Evolutionary conservation across 2,329 filamentous ascomycete species (phyloP), one percentile per base, ranked within the genome.

Genomic region (Aureobasidium sp.): DNA sequence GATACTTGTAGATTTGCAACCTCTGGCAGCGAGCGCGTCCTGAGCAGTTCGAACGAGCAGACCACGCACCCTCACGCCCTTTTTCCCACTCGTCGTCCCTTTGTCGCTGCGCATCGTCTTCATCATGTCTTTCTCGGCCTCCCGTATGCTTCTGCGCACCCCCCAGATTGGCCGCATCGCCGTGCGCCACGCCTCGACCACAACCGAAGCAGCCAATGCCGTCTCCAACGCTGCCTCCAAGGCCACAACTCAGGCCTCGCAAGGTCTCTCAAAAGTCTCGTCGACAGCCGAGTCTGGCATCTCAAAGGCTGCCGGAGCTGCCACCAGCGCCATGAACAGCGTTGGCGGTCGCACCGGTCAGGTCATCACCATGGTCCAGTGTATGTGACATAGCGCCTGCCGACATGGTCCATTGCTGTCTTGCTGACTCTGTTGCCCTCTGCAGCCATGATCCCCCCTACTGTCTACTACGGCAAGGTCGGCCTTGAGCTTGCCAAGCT

Each of bases 401-500:
- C 27, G 54, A 43, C 36, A 16, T 42, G n/a, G 63, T 31, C 43
- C 61, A 18, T 25, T 10, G 16, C 25, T 40, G 15, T 25, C 23
- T n/a, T 18, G 53, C 51, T 65, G 62, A 65, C 53, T 31, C 8
- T 36, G 5, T 18, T 47, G 23, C 40, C 11, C 20, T n/a, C 47
- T 42, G 18, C 40, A 98, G 95, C 90, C 81, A 87, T 96, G 84
- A 89, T 95, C 73, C 96, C 96, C 73, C 90, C 91, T 69, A 91
- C 94, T 70, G 78, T 97, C 78, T 98, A 98, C 89, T 99, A 98
- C 87, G 90, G 91, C 76, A 93, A 90, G 80, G 95, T 98, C 77
- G 92, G 87, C 74, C 84, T 95, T 71, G 96, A 99, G 87, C 87
- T 98, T 68, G 88, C 88, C 78, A 97, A 93, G 88, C 87, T 98